These are phyloP conservation scores for Chaetomiaceae sp. DNA, from an alignment of 2,329 filamentous ascomycete species.

Conservation along the genomic window DNA sequence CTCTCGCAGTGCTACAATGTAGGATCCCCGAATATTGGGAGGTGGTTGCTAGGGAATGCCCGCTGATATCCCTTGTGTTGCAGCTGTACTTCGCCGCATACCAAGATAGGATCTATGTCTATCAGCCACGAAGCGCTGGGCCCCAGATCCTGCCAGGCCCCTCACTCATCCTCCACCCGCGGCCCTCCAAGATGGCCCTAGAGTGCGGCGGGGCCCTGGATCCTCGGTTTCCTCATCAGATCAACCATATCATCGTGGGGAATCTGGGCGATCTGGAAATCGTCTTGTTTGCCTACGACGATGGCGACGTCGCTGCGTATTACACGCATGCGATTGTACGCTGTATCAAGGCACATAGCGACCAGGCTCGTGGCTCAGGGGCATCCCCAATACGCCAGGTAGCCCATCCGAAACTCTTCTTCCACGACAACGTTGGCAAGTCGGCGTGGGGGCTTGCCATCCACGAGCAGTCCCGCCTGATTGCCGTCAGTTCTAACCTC, in stretches of 20 bases:
- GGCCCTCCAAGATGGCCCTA: conserved; percentile 36
- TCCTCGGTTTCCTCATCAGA: conserved; percentile 47
- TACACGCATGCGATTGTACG: conserved; percentile 52
- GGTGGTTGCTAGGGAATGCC: no score
- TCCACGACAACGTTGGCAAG: conserved; percentile 67
- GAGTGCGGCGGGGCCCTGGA: conserved; percentile 51
- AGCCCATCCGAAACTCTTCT: conserved; percentile 46
- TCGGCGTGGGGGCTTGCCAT: conserved; percentile 89
- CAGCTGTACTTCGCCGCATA: conserved; percentile 60
- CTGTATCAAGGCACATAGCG: conserved; percentile 34
- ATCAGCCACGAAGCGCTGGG: conserved; percentile 41
- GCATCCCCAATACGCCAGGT: neutral
- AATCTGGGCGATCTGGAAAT: conserved; percentile 67
- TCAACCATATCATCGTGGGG: conserved; percentile 66
- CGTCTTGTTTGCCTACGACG: conserved; percentile 63
- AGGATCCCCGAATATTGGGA: conserved; percentile 15
- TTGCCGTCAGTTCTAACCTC: conserved; percentile 80
- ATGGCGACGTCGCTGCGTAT: conserved; percentile 70
- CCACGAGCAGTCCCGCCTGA: conserved; percentile 73
- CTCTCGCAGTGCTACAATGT: conserved; percentile 56
- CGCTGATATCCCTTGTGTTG: neutral
- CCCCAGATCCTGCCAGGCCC: conserved; percentile 47
- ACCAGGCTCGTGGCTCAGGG: neutral
- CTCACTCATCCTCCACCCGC: conserved; percentile 46
- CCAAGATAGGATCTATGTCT: conserved; percentile 52